Evolutionary conservation across 768 basidiomycete genomes (phyloP).

Genomic region (Xerocomellus chrysenteron): DNA sequence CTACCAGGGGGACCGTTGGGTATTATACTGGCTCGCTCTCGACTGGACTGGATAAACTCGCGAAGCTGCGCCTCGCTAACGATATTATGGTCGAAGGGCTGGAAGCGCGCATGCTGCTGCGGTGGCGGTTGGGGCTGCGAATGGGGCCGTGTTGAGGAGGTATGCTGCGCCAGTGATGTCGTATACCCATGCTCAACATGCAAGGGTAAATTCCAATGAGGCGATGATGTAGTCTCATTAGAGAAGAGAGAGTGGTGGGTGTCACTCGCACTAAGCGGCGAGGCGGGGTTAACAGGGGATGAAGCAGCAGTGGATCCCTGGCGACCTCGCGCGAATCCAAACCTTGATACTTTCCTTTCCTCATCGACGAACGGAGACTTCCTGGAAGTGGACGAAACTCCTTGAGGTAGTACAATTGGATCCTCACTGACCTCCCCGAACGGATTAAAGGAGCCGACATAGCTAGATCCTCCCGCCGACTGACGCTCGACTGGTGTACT

Average conservation of each 20-base stretch:
- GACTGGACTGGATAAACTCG: slow-evolving; percentile 71
- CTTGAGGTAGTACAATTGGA: slow-evolving; percentile 29
- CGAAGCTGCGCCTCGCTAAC: slow-evolving; percentile 77
- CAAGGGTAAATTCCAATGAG: slow-evolving; percentile 45
- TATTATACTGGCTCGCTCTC: slow-evolving; percentile 48
- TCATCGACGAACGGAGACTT: slow-evolving; percentile 53
- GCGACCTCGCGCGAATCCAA: slow-evolving; percentile 76
- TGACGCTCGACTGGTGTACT: slow-evolving; percentile 46
- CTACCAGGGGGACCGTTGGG: slow-evolving; percentile 45
- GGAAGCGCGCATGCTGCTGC: slow-evolving; percentile 45
- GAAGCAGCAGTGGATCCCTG: slow-evolving; percentile 57
- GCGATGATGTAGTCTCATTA: slow-evolving; percentile 36
- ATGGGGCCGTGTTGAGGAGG: slow-evolving; percentile 35
- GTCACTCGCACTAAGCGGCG: slow-evolving; percentile 54
- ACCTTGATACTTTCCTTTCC: slow-evolving; percentile 69
- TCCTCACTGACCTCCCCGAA: slow-evolving; percentile 66
- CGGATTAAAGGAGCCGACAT: slow-evolving; percentile 78
- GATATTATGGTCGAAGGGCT: slow-evolving; percentile 50
- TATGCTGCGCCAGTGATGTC: slow-evolving; percentile 47
- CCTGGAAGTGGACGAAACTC: slow-evolving; percentile 31
- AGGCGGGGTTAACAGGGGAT: slow-evolving; percentile 56
- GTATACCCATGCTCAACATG: slow-evolving; percentile 45
- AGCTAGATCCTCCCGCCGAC: slow-evolving; percentile 47
- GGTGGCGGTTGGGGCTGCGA: slow-evolving; percentile 37
- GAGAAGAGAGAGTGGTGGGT: slow-evolving; percentile 50